These are phyloP conservation scores for Durusdinium trenchii DNA, from an alignment of 73 alveolate genomes.

Conservation along the genomic window DNA sequence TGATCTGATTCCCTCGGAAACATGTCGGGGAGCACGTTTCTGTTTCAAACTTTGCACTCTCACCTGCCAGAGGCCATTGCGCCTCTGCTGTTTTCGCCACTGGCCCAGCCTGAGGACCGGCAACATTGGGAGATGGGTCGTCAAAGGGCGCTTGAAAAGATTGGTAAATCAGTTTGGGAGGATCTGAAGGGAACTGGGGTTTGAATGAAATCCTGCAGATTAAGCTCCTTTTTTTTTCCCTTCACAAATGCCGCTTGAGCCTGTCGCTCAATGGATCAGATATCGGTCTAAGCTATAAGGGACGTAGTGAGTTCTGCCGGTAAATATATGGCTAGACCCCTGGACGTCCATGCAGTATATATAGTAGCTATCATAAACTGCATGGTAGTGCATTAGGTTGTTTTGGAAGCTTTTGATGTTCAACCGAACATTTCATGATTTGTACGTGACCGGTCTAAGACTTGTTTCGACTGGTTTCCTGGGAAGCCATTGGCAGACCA, in stretches of 20 bases:
- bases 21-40: conserved; percentile 12
- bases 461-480: not conserved
- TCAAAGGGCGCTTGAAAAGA: not conserved
- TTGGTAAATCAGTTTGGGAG: not conserved
- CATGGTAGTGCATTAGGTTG: too few relatives aligned
- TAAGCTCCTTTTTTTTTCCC: not conserved
- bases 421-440: too few relatives aligned
- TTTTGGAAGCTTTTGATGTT: too few relatives aligned
- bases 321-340: too few relatives aligned
- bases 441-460: not conserved
- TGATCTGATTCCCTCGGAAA: not conserved
- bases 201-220: not conserved
- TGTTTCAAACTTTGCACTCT: not conserved
- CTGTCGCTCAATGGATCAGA: not conserved
- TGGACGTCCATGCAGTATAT: too few relatives aligned
- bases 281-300: not conserved
- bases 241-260: not conserved
- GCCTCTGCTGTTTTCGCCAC: conserved; percentile 13
- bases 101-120: conserved; percentile 12
- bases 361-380: too few relatives aligned
- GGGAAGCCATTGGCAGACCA: not conserved
- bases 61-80: conserved; percentile 51
- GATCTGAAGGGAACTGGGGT: not conserved
- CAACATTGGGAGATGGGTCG: not conserved
- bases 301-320: not conserved